phyloP scores from a whole-genome alignment of 164 flowering plant genomes.

The Cinnamomum micranthum region DNA sequence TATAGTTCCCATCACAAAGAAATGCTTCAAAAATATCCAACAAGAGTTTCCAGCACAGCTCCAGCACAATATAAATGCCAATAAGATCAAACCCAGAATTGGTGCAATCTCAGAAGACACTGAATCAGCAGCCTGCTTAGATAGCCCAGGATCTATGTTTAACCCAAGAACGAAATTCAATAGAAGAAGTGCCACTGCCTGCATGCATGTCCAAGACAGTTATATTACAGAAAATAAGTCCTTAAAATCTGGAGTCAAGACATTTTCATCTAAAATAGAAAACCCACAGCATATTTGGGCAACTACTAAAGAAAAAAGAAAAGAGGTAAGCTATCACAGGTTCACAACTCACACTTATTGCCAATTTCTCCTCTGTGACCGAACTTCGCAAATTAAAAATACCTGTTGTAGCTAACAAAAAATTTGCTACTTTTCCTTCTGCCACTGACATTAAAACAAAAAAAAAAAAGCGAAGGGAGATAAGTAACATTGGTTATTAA shows the following conservation, averaged over 20 bases:
- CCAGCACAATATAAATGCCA: constrained; percentile 43
- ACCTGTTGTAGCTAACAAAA: constrained; percentile 83
- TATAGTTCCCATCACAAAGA: constrained; percentile 34
- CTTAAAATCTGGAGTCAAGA: not conserved
- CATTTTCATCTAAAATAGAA: not conserved
- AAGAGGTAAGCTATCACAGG: constrained; percentile 17
- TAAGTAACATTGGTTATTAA: not conserved
- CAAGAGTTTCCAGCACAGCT: constrained; percentile 22
- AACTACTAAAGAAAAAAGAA: not conserved
- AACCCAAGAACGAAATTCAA: constrained; percentile 50
- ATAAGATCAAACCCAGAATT: constrained; percentile 39
- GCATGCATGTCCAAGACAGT: constrained; percentile 17
- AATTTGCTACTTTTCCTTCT: constrained; percentile 89
- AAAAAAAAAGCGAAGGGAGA: not conserved
- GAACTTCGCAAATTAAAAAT: constrained; percentile 53
- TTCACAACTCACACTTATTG: constrained; percentile 48
- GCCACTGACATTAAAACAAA: constrained; percentile 52
- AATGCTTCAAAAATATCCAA: constrained; percentile 30
- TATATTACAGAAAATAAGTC: not conserved
- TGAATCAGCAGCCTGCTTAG: constrained; percentile 79
- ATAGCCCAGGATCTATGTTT: constrained; percentile 57
- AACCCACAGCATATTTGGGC: not conserved
- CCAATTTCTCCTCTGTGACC: constrained; percentile 42
- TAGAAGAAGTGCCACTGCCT: constrained; percentile 66
- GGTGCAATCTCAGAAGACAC: constrained; percentile 46